Evolutionary conservation across 768 basidiomycete species (phyloP).

Genomic region (Saitozyma sp.): DNA sequence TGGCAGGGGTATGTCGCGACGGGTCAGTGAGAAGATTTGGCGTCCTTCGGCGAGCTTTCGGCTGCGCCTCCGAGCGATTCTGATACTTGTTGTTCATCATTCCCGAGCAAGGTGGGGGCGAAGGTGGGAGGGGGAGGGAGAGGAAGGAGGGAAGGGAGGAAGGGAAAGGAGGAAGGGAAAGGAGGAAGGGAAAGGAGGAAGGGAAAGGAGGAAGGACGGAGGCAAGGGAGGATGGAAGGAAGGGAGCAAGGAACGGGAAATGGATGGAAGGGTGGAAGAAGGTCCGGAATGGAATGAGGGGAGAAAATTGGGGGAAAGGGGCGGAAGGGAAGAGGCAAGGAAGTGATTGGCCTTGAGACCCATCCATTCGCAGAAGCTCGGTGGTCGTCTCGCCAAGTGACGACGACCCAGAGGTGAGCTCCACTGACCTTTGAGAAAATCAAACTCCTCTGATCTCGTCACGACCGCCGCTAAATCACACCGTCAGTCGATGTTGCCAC

Average conservation of each 20-base stretch:
- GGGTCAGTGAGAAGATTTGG: constrained; percentile 53
- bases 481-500: neutral
- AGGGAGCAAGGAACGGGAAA: neutral
- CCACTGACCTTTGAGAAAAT: constrained; percentile 45
- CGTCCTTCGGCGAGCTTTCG: constrained; percentile 25
- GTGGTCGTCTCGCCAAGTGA: no score
- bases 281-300: no score
- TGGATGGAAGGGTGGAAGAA: no score
- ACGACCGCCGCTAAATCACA: constrained; percentile 35
- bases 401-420: no score
- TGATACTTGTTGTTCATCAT: constrained; percentile 38
- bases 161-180: constrained; percentile 4
- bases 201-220: neutral
- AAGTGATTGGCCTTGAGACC: no score
- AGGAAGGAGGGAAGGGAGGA: neutral
- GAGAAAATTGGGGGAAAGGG: no score
- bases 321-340: no score
- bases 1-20: no score
- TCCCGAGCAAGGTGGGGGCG: constrained; percentile 5
- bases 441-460: constrained; percentile 44
- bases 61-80: constrained; percentile 16
- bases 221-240: neutral
- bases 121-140: constrained; percentile 1
- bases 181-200: neutral
- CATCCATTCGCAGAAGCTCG: no score